A percentile compares a stretch with the other conserved stretches of the same genome.
Evolutionary conservation across 495 filamentous ascomycete species (phyloP).

Genomic region (Penicillium flavigenum): DNA sequence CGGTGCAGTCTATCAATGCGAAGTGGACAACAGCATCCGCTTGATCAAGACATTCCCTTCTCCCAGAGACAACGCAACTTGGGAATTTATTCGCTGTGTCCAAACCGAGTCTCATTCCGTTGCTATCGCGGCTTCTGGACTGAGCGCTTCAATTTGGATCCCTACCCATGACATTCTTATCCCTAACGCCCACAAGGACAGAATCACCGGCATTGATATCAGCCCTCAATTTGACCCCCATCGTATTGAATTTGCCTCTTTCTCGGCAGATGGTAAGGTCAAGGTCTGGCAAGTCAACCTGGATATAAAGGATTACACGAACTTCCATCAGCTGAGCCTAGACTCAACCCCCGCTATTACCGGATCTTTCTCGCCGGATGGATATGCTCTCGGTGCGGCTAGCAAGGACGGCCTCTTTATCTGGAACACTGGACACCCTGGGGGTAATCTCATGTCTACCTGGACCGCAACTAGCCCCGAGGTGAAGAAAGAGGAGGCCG

Average conservation of each 20-base stretch:
- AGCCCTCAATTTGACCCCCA: constrained; percentile 33
- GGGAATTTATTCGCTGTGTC: constrained; percentile 42
- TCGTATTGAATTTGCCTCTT: constrained; percentile 44
- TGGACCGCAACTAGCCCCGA: constrained; percentile 50
- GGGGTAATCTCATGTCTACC: constrained; percentile 61
- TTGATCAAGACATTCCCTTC: constrained; percentile 39
- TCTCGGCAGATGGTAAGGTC: constrained; percentile 60
- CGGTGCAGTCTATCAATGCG: constrained; percentile 44
- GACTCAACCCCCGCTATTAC: constrained; percentile 56
- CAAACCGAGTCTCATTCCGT: constrained; percentile 28
- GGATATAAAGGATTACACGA: constrained; percentile 58
- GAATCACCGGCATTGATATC: constrained; percentile 49
- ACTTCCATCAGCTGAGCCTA: constrained; percentile 48
- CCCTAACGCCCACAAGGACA: constrained; percentile 42
- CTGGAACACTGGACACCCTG: constrained; percentile 66
- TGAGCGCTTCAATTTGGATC: constrained; percentile 39
- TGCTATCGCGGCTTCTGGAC: constrained; percentile 38
- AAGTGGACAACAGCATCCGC: constrained; percentile 42
- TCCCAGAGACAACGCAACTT: constrained; percentile 28
- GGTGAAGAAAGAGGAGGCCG: constrained; percentile 33
- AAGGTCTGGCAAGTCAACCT: constrained; percentile 67
- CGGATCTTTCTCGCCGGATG: constrained; percentile 70
- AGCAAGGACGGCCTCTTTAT: constrained; percentile 64
- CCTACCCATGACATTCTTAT: constrained; percentile 46
- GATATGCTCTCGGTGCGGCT: constrained; percentile 67